Evolutionary conservation across 179 eudicot species (phyloP).

Genomic region (Amaranthus tricolor): DNA sequence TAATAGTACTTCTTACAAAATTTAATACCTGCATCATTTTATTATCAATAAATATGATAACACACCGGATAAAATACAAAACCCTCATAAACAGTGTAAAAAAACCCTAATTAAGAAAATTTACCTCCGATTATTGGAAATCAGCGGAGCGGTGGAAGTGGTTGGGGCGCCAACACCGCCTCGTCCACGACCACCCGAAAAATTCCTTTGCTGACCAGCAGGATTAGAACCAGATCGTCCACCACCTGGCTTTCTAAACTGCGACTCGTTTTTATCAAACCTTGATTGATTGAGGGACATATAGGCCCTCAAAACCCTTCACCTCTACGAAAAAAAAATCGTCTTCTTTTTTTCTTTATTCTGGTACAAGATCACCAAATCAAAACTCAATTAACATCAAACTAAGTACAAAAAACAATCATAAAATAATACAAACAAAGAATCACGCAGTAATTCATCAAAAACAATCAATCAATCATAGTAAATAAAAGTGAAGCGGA

Average conservation of each 20-base stretch:
- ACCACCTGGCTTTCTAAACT: conserved; percentile 16
- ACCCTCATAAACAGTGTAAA: neutral
- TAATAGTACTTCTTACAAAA: too few species aligned
- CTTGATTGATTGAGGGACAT: conserved; percentile 24
- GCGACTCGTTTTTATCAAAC: conserved; percentile 19
- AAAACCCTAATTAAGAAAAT: neutral
- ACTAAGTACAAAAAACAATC: neutral
- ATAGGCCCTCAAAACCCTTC: conserved; percentile 18
- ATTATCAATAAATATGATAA: neutral
- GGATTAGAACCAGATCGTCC: conserved; percentile 51
- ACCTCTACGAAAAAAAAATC: neutral
- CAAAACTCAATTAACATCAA: neutral
- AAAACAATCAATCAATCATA: neutral
- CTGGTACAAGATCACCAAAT: conserved; percentile 8
- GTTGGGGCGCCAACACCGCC: conserved; percentile 42
- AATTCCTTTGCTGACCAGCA: conserved; percentile 47
- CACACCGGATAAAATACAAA: neutral
- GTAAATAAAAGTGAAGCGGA: neutral
- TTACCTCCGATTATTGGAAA: conserved; percentile 40
- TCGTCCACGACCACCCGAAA: conserved; percentile 36
- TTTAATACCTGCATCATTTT: too few species aligned
- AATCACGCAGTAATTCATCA: neutral
- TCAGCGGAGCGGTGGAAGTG: conserved; percentile 25
- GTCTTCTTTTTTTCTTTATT: conserved; percentile 5
- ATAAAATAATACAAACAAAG: neutral